These are phyloP conservation scores for Lentinula sp. DNA, from an alignment of 768 basidiomycete genomes.

Conservation along the genomic window DNA sequence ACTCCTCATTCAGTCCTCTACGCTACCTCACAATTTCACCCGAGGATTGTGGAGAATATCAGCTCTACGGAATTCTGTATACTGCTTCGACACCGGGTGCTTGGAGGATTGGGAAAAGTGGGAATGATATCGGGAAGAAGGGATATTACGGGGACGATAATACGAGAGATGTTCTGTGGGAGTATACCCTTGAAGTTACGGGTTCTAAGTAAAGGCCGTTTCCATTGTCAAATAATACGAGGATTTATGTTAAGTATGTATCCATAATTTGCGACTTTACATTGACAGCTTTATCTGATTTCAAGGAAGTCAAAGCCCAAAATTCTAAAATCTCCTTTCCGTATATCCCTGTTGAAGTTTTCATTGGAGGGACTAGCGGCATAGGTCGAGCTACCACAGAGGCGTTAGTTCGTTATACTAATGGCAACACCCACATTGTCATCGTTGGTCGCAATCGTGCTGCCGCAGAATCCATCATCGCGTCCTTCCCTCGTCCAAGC, in stretches of 20 bases:
- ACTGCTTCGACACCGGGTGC: neutral
- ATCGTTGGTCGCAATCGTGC: conserved; percentile 25
- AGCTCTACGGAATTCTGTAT: neutral
- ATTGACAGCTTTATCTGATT: too few relatives aligned
- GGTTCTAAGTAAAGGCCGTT: neutral
- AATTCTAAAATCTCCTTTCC: conserved; percentile 7
- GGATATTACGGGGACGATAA: conserved; percentile 30
- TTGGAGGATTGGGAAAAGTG: conserved; percentile 23
- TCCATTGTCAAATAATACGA: too few relatives aligned
- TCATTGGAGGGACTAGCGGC: conserved; percentile 12
- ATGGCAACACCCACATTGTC: conserved; percentile 28
- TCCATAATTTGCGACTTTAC: too few relatives aligned
- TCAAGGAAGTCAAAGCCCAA: conserved; percentile 3
- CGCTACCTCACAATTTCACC: neutral
- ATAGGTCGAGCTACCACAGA: conserved; percentile 23
- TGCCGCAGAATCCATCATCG: conserved; percentile 18
- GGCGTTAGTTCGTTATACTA: conserved; percentile 24
- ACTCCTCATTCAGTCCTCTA: neutral
- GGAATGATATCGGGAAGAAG: conserved; percentile 25
- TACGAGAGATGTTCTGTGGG: conserved; percentile 30
- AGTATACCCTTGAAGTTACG: conserved; percentile 20
- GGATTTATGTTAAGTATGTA: too few relatives aligned
- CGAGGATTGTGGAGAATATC: conserved; percentile 1
- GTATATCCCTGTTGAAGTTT: conserved; percentile 8
- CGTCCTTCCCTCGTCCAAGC: conserved; percentile 17